Conservation (phyloP, 495 filamentous ascomycete species). For the Cryomyces minteri region DNA sequence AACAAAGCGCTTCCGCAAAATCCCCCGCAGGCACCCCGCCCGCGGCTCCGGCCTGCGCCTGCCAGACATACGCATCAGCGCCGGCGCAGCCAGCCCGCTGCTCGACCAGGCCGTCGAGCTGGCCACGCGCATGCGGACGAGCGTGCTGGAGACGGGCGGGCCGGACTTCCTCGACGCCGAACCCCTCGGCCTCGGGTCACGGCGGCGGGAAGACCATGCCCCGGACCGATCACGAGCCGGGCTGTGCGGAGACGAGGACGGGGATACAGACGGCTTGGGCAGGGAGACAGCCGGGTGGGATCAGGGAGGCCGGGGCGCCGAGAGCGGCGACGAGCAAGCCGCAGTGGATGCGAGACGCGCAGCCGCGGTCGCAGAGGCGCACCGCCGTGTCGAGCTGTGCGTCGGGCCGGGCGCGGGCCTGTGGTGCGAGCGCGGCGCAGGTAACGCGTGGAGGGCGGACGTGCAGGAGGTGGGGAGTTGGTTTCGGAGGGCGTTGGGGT, state of each 20-base stretch:
- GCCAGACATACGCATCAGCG: constrained; percentile 6
- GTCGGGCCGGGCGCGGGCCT: constrained; percentile 6
- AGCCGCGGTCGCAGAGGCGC: neutral
- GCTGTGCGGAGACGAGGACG: neutral
- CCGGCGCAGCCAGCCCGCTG: constrained; percentile 7
- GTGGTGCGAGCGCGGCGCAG: neutral
- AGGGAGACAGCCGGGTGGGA: too few relatives aligned
- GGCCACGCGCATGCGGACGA: constrained; percentile 1
- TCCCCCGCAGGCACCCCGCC: constrained; percentile 7
- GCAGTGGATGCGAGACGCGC: too few relatives aligned
- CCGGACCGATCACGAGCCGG: neutral
- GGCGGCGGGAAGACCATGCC: constrained; percentile 2
- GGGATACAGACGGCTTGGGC: too few relatives aligned
- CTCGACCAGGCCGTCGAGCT: constrained; percentile 9
- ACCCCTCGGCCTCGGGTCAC: too few relatives aligned
- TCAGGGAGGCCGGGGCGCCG: constrained; percentile 1
- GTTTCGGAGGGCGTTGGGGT: neutral
- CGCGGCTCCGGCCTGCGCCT: constrained; percentile 2
- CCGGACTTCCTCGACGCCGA: neutral
- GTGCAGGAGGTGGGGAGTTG: constrained; percentile 5
- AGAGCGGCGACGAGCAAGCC: neutral
- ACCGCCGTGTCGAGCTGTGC: neutral
- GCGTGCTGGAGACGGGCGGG: neutral
- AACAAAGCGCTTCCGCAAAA: neutral
- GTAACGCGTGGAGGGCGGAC: neutral